These are phyloP conservation scores for Aspergillus kassunensis DNA, from an alignment of 495 filamentous ascomycete species.

Conservation along the genomic window DNA sequence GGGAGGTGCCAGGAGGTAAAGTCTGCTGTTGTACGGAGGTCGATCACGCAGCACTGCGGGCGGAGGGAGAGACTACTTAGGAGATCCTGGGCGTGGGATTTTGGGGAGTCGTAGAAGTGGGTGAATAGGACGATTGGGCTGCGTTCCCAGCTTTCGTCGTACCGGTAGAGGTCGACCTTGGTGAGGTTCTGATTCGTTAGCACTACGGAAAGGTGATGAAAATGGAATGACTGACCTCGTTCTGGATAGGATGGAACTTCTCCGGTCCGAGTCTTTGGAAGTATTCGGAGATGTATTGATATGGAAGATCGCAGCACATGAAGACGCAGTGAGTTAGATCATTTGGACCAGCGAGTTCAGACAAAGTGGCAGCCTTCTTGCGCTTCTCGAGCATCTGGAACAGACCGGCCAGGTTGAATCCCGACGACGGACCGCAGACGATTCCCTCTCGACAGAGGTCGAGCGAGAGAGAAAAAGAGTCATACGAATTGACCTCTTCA, in stretches of 20 bases:
- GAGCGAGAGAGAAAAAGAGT: conserved; percentile 53
- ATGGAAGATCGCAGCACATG: conserved; percentile 58
- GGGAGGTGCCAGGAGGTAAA: conserved; percentile 45
- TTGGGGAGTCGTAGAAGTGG: conserved; percentile 30
- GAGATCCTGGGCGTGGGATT: conserved; percentile 19
- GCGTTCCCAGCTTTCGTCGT: conserved; percentile 52
- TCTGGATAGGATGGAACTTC: conserved; percentile 53
- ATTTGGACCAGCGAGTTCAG: conserved; percentile 39
- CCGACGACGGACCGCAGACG: conserved; percentile 58
- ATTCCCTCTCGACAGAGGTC: conserved; percentile 53
- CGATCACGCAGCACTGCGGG: conserved; percentile 33
- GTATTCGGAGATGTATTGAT: conserved; percentile 60
- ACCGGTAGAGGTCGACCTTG: conserved; percentile 50
- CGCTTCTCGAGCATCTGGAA: conserved; percentile 47
- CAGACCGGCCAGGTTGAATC: conserved; percentile 53
- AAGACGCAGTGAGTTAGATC: conserved; percentile 55
- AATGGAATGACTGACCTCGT: conserved; percentile 37
- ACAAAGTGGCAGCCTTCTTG: conserved; percentile 41
- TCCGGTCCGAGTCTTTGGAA: conserved; percentile 49
- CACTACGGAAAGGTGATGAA: conserved; percentile 7
- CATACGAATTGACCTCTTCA: conserved; percentile 49
- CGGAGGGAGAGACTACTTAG: conserved; percentile 24
- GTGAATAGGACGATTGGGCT: conserved; percentile 36
- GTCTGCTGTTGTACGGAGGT: conserved; percentile 36
- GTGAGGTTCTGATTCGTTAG: conserved; percentile 33